Evolutionary conservation across 768 basidiomycete species (phyloP), one percentile per base, ranked within the genome.

Genomic region (Collybia mongolica): DNA sequence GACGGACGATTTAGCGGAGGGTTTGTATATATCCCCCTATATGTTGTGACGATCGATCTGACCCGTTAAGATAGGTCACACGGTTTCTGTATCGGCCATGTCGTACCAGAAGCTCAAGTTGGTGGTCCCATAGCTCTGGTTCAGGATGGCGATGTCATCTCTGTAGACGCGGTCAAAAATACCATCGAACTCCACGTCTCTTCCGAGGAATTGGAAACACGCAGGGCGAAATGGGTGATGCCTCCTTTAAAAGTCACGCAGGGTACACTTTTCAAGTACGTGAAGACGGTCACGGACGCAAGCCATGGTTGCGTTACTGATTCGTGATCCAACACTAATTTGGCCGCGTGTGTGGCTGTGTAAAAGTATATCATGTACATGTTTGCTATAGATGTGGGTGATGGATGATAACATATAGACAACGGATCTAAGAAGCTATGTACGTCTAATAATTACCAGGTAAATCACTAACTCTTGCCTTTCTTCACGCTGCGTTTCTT

Each of bases 1-100:
- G 96, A 99, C 71, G 97, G 97, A 44, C 85, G 97, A 57, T 99
- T 99, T 77, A 93, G 90, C 65, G 95, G 95, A 74, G 95, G 95
- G 93, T 97, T 61, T 70, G 86, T 76, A 39, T 40, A 54, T 48
- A 48, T 55, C 49, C 48, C 57, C 51, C 46, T 52, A 42, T 43
- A 43, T 56, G 45, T 44, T 54, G 12, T 22, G 48, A 22, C 42
- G 19, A 23, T 44, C 56, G 39, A 49, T 51, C 45, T 52, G 46
- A 60, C 39, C 15, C 51, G 42, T 39, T 48, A 15, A 49, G 51
- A n/a, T 59, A 95, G 93, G 57, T 96, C 94, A 39, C 94, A 96
- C 72, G 94, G 94, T 15, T 98, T 98, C 75, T 89, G 89, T 60
- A 90, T 98, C 48, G 96, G 96, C 11, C 97, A 99, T 64, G 93